phyloP scores from a whole-genome alignment of 306 rosid species.

The Ceratonia siliqua region DNA sequence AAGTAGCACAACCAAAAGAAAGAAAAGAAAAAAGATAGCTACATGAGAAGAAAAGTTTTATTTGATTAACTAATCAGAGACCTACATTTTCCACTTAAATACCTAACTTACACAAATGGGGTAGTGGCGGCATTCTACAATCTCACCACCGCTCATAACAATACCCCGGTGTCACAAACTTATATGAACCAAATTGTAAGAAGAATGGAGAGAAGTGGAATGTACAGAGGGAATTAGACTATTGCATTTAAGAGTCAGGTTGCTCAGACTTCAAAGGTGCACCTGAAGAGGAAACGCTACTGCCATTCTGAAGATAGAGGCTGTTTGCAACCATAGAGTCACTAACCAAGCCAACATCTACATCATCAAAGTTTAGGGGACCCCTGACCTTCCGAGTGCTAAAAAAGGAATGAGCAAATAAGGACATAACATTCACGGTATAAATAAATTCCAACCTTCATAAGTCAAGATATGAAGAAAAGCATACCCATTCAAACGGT shows the following conservation, averaged over 20 bases:
- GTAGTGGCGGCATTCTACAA: constrained; percentile 76
- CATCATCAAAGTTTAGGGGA: constrained; percentile 70
- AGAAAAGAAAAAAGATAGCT: not conserved
- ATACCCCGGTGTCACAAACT: constrained; percentile 46
- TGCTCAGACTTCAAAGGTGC: constrained; percentile 77
- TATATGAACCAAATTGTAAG: constrained; percentile 25
- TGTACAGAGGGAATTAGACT: constrained; percentile 46
- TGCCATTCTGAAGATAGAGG: constrained; percentile 81
- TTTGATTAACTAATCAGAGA: constrained; percentile 35
- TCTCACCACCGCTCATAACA: constrained; percentile 72
- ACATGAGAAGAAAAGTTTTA: constrained; percentile 28
- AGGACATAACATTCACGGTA: constrained; percentile 16
- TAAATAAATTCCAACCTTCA: not conserved
- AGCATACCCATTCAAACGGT: constrained; percentile 78
- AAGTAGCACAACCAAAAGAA: not conserved
- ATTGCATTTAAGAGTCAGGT: constrained; percentile 54
- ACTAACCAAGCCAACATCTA: constrained; percentile 85
- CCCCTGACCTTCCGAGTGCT: constrained; percentile 83
- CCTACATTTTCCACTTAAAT: constrained; percentile 37
- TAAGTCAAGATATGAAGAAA: not conserved
- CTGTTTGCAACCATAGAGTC: constrained; percentile 95
- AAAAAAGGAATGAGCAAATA: constrained; percentile 13
- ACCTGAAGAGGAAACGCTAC: constrained; percentile 72
- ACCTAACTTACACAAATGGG: constrained; percentile 39
- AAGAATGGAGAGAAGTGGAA: constrained; percentile 30